Conservation (phyloP, 2,329 filamentous ascomycete species). For the Scytalidium sp. region DNA sequence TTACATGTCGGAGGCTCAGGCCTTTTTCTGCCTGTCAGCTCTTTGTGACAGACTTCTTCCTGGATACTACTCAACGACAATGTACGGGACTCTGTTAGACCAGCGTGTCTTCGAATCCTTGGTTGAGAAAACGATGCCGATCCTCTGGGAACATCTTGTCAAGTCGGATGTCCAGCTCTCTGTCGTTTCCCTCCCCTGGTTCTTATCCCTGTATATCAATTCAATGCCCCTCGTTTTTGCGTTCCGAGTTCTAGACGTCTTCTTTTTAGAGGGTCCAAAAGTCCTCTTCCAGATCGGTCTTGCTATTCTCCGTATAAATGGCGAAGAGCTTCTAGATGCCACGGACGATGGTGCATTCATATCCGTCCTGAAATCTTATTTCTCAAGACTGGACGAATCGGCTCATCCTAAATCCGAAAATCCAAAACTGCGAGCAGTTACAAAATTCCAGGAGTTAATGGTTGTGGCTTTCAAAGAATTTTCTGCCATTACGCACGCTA, state of each 20-base stretch:
- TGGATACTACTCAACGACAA: constrained; percentile 97
- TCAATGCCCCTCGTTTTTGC: constrained; percentile 98
- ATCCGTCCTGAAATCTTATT: constrained; percentile 92
- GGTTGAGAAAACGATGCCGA: constrained; percentile 98
- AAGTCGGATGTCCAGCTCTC: constrained; percentile 96
- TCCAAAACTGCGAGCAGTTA: constrained; percentile 88
- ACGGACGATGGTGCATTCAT: constrained; percentile 96
- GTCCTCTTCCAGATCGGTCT: constrained; percentile 95
- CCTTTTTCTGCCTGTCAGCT: constrained; percentile 88
- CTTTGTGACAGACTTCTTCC: constrained; percentile 91
- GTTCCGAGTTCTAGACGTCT: constrained; percentile 93
- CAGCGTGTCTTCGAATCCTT: constrained; percentile 97
- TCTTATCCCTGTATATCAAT: constrained; percentile 97
- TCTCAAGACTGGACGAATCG: constrained; percentile 88
- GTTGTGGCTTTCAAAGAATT: constrained; percentile 99
- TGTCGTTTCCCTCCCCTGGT: constrained; percentile 96
- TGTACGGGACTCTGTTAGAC: constrained; percentile 96
- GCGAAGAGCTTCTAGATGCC: constrained; percentile 90
- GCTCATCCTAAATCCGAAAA: constrained; percentile 96
- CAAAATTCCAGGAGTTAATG: constrained; percentile 96
- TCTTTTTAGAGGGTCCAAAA: constrained; percentile 97
- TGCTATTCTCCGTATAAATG: constrained; percentile 95
- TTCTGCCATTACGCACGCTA: constrained; percentile 88
- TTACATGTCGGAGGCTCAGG: constrained; percentile 95
- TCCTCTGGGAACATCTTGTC: constrained; percentile 96